Evolutionary conservation across 2,329 filamentous ascomycete species (phyloP), one percentile per base, ranked within the genome.

Genomic region (Cryphonectria parasitica): DNA sequence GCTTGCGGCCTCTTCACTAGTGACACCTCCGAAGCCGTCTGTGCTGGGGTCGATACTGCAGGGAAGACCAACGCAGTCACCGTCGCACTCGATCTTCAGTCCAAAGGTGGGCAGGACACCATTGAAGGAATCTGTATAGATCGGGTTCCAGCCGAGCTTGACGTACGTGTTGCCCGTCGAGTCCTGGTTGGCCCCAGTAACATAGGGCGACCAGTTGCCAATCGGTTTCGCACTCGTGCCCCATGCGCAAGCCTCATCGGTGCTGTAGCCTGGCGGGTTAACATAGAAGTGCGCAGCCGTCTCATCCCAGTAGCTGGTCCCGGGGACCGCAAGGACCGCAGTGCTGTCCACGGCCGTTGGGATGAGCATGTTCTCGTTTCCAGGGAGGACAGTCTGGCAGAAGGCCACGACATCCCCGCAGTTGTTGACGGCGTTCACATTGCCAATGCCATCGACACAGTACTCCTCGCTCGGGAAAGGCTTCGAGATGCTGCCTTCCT

Each of bases 221-320:
- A 89, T 80, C 1, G 91, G 85, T 73, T 89, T 84, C 56, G 83
- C 82, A 11, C 83, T 83, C 61, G 87, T 87, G 70, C 92, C 91
- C 92, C 92, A 95, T 69, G 91, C 80, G 78, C 92, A 95, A 66
- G 87, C 92, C 65, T 89, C 85, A 6, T 83, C 82, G 7, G 86
- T 82, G 39, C 78, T 76, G 62, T 88, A 83, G 72, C 92, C 92
- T 45, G 92, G 92, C 41, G 90, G 86, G 81, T 95, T 95, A 82
- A 95, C 88, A 77, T 95, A 95, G 80, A 87, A 94, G 88, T 95
- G 92, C 71, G 92, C 91, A 71, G 92, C 88, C 17, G 92, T 94
- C 61, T 82, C 80, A 75, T 85, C 88, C 92, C 92, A 95, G 80
- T 95, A 95, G 69, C 82, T 85, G 25, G 85, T 81, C 69, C 85